Evolutionary conservation across 768 basidiomycete genomes (phyloP).

Genomic region (Galerina marginata): DNA sequence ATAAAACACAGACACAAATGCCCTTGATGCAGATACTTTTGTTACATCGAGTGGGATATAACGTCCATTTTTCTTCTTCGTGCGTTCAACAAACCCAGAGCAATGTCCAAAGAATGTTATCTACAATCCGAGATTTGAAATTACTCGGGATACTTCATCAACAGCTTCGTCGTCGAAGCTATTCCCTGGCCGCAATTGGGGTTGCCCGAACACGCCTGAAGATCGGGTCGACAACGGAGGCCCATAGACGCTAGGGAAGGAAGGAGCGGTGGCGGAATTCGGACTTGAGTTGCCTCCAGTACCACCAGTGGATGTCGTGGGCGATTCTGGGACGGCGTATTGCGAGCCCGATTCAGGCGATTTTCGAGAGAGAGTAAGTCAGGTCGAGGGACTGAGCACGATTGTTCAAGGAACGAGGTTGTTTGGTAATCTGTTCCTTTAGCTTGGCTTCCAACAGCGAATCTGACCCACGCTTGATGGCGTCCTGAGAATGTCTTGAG

Average conservation of each 20-base stretch:
- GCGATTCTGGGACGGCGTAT: slow-evolving; percentile 73
- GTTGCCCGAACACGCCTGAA: slow-evolving; percentile 27
- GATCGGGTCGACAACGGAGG: slow-evolving; percentile 51
- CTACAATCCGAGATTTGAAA: slow-evolving; percentile 75
- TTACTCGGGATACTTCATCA: slow-evolving; percentile 78
- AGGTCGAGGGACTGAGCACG: slow-evolving; percentile 91
- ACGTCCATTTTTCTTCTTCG: slow-evolving; percentile 27
- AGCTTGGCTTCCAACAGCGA: slow-evolving; percentile 84
- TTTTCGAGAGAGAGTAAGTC: slow-evolving; percentile 82
- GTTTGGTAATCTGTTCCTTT: slow-evolving; percentile 73
- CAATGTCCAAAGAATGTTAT: slow-evolving; percentile 26
- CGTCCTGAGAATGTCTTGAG: slow-evolving; percentile 74
- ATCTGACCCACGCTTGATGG: slow-evolving; percentile 82
- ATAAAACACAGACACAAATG: slow-evolving; percentile 26
- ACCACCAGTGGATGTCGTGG: slow-evolving; percentile 77
- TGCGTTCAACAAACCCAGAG: slow-evolving; percentile 21
- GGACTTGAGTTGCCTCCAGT: slow-evolving; percentile 81
- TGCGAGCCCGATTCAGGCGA: slow-evolving; percentile 69
- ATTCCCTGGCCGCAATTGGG: slow-evolving; percentile 44
- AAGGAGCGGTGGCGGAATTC: slow-evolving; percentile 77
- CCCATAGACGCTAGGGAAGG: slow-evolving; percentile 86
- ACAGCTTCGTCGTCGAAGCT: slow-evolving; percentile 59
- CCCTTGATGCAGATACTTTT: slow-evolving; percentile 32
- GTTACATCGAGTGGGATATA: slow-evolving; percentile 33
- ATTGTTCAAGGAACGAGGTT: slow-evolving; percentile 79